Percentiles rank a stretch among this genome's conserved stretches.
Conservation (phyloP, 306 rosid genomes). For the Bauhinia variegata region DNA sequence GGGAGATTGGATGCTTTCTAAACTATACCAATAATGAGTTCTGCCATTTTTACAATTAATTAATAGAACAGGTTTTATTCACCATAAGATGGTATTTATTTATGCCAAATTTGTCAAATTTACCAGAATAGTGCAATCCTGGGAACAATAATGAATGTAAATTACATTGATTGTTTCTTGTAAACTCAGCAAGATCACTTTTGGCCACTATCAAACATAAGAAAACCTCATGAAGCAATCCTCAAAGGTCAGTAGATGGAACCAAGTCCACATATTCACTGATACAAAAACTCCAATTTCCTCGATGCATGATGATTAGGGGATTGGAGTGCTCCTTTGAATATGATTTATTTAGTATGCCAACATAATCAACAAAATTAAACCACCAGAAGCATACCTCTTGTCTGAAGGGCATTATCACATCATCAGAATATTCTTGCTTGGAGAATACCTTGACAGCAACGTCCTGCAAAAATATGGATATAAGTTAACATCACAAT, state of each 20-base stretch:
- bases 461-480: slow-evolving; percentile 69
- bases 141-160: slow-evolving; percentile 2
- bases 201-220: slow-evolving; percentile 8
- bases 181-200: slow-evolving; percentile 3
- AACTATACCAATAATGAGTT: not conserved
- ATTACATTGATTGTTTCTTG: not conserved
- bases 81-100: no score
- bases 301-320: no score
- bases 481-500: slow-evolving; percentile 37
- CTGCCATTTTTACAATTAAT: not conserved
- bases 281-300: not conserved
- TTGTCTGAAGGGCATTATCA: slow-evolving; percentile 81
- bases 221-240: slow-evolving; percentile 16
- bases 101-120: not conserved
- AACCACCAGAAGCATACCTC: slow-evolving; percentile 63
- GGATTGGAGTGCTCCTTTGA: no score
- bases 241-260: not conserved
- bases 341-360: slow-evolving; percentile 5
- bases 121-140: slow-evolving; percentile 2
- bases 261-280: slow-evolving; percentile 13
- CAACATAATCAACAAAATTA: slow-evolving; percentile 14
- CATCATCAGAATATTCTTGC: slow-evolving; percentile 94
- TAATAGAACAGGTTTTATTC: not conserved
- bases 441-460: slow-evolving; percentile 93
- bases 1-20: slow-evolving; percentile 10